These are phyloP conservation scores for Aphanomyces astaci DNA, from an alignment of 352 stramenopile species.

Conservation along the genomic window DNA sequence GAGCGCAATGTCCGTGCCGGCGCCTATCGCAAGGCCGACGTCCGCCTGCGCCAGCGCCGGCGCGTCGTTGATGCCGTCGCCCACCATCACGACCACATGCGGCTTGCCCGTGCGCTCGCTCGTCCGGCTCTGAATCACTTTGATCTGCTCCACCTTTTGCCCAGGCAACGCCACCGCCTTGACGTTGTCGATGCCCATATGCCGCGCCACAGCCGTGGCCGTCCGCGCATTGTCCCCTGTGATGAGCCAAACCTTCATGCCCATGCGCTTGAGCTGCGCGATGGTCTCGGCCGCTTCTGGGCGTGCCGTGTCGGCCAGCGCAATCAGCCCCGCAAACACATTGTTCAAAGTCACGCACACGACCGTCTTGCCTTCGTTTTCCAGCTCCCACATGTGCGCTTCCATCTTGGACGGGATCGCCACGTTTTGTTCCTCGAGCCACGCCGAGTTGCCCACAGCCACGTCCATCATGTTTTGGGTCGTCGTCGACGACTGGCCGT, in stretches of 20 bases:
- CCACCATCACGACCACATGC: conserved; percentile 87
- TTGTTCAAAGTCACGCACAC: conserved; percentile 67
- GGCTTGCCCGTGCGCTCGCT: conserved; percentile 63
- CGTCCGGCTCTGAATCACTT: conserved; percentile 59
- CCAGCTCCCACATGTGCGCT: conserved; percentile 70
- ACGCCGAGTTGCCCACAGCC: conserved; percentile 71
- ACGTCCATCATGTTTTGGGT: conserved; percentile 32
- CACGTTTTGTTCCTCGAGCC: conserved; percentile 71
- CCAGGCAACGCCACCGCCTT: conserved; percentile 86
- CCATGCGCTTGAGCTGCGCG: conserved; percentile 64
- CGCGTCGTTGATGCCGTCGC: conserved; percentile 94
- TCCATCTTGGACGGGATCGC: conserved; percentile 49
- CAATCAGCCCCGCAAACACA: conserved; percentile 66
- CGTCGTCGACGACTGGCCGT: conserved; percentile 23
- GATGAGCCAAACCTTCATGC: conserved; percentile 79
- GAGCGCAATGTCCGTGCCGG: conserved; percentile 86
- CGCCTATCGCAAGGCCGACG: conserved; percentile 88
- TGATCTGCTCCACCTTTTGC: conserved; percentile 92
- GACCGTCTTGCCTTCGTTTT: conserved; percentile 80
- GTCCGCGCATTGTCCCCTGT: conserved; percentile 91
- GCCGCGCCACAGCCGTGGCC: conserved; percentile 76
- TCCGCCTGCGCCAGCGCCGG: conserved; percentile 88
- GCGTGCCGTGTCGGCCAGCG: conserved; percentile 62
- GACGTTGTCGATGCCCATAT: conserved; percentile 85
- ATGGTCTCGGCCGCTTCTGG: conserved; percentile 68